phyloP scores from a whole-genome alignment of 2,329 filamentous ascomycete species.

The Xylaria digitata region DNA sequence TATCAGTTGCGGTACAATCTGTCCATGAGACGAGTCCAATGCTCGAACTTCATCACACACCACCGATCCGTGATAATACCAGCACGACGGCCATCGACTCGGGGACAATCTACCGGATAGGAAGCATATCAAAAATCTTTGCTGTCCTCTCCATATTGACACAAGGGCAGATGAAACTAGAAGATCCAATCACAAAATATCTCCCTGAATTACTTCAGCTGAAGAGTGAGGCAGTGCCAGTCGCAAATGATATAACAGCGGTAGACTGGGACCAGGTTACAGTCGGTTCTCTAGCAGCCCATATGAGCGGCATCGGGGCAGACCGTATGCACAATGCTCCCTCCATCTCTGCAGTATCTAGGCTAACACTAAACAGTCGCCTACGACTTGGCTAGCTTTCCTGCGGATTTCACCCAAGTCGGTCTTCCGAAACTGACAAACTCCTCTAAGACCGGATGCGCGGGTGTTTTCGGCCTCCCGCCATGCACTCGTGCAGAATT shows the following conservation, averaged over 20 bases:
- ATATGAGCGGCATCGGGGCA: constrained; percentile 46
- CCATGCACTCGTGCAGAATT: constrained; percentile 44
- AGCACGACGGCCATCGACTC: constrained; percentile 47
- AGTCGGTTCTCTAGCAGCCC: constrained; percentile 43
- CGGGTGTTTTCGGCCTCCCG: constrained; percentile 44
- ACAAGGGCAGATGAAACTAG: constrained; percentile 39
- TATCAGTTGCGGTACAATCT: constrained; percentile 56
- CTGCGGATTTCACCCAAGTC: constrained; percentile 41
- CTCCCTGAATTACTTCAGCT: constrained; percentile 46
- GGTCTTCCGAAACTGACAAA: constrained; percentile 42
- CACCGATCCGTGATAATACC: constrained; percentile 46
- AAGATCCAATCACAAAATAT: constrained; percentile 44
- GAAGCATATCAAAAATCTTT: constrained; percentile 54
- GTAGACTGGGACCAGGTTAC: constrained; percentile 46
- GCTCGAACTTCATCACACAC: constrained; percentile 57
- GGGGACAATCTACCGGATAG: constrained; percentile 53
- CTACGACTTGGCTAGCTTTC: constrained; percentile 41
- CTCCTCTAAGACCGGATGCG: constrained; percentile 43
- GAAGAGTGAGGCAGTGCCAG: constrained; percentile 38
- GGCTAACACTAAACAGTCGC: constrained; percentile 41
- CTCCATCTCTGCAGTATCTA: not conserved
- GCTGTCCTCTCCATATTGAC: constrained; percentile 43
- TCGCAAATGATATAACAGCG: constrained; percentile 43
- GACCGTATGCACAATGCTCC: constrained; percentile 38
- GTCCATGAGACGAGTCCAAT: constrained; percentile 54